Base-by-base conservation (phyloP, 169 alveolate genomes). In the Plasmodium gaboni region DNA sequence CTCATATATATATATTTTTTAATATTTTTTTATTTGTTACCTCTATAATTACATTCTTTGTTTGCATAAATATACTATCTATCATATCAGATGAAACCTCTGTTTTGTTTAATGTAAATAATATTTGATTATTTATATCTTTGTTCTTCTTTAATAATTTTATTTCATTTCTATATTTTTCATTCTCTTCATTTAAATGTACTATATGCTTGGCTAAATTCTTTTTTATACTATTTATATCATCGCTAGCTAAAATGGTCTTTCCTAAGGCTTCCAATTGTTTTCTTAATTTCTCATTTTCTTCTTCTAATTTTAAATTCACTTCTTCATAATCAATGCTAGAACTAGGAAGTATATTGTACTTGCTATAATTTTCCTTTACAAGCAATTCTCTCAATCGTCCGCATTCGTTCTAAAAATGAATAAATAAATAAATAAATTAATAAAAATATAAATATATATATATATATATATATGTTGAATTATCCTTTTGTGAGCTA, bases 41-140 rank as follows among this genome's bases (percentile, higher is more conserved):
- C 76, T 78, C 70, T 28, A 78, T 65, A 7, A 78, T 69, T 1
- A 78, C 59, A 44, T 78, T 78, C 48, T 78, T 78, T 6, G 89
- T 78, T 32, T 78, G 89, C 76, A 78, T 64, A 57, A 78, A 78
- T 8, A 78, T 59, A 22, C 89, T 78, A 57, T 78, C 89, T 42
- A 78, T 59, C 38, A 76, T 76, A 78, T 78, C 89, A 10, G 63
- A 64, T 12, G 89, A 78, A 46, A 78, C 26, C 15, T 78, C 89
- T 22, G 78, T 44, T 65, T 59, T 63, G 28, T 69, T 78, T 10
- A 78, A 19, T 9, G 64, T 78, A 59, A 78, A 78, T 42, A 78
- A 10, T 2, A 78, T 32, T 57, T 78, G 57, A 13, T 59, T 22
- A 63, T 78, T 78, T 9, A 78, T 44, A 50, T 78, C 69, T 22